Conservation (phyloP, 1,284 basidiomycete genomes). For the Apiotrichum laibachii region DNA sequence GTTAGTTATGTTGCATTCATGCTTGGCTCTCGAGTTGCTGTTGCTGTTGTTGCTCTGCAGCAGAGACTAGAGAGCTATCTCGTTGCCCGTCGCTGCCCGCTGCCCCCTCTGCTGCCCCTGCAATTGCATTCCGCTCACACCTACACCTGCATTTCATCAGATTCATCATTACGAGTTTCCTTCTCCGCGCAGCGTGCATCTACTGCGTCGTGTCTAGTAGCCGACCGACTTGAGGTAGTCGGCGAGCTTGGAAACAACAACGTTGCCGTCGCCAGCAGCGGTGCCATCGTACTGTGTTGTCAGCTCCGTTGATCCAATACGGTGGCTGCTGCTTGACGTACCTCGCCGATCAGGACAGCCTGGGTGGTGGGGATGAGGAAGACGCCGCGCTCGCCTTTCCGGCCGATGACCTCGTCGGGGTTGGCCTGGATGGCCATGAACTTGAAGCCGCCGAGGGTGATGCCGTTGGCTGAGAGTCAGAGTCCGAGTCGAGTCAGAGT, state of each 20-base stretch:
- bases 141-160: neutral
- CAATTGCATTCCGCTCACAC: neutral
- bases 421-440: slow-evolving; percentile 71
- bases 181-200: neutral
- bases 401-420: slow-evolving; percentile 68
- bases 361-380: slow-evolving; percentile 84
- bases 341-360: slow-evolving; percentile 75
- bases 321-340: slow-evolving; percentile 22
- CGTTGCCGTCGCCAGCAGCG: slow-evolving; percentile 65
- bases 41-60: too few species aligned
- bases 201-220: slow-evolving; percentile 36
- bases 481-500: too few species aligned
- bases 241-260: slow-evolving; percentile 69
- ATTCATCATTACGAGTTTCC: neutral
- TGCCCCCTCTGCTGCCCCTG: neutral
- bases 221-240: slow-evolving; percentile 71
- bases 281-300: slow-evolving; percentile 58
- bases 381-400: slow-evolving; percentile 74
- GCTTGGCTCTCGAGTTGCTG: neutral
- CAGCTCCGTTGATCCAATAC: neutral
- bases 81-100: too few species aligned
- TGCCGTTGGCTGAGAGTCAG: slow-evolving; percentile 56
- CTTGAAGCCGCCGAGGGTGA: slow-evolving; percentile 72
- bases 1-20: neutral
- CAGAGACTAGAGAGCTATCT: too few species aligned